Base-by-base conservation (phyloP, 441 rosid genomes). In the Syzygium syzygioides region DNA sequence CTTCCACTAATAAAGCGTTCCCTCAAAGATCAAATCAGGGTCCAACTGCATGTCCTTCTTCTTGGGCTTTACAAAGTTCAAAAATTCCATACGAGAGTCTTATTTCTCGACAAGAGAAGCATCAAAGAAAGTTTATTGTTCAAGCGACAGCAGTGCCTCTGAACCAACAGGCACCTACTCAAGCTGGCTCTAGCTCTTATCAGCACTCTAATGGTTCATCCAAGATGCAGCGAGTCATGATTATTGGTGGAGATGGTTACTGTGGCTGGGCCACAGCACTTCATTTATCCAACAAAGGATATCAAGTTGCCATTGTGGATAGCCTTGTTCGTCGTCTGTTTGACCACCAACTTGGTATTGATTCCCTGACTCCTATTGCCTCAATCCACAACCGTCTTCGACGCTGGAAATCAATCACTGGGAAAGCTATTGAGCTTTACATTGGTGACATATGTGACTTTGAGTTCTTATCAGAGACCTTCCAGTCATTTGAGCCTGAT, bases 261-360 rank as follows among this genome's bases (percentile, higher is more conserved):
- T 98, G 99, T 50, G 99, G 99, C 84, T 96, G 98, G 99, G 99
- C 99, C 50, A 98, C 99, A 66, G 99, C 99, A 48, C 98, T 98
- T 66, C 98, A 98, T 91, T 91, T 96, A 55, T 98, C 99, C 87
- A 95, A 93, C 86, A 96, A 93, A 92, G 97, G 96, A 68, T 96
- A 96, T 56, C 93, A 96, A 88, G 98, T 97, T 90, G 95, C 97
- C 50, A 94, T 96, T 53, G 98, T 94, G 80, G 98, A 98, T 88
- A 96, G 86, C 91, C 99, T 96, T 48, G 89, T 98, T 12, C 98
- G 98, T 26, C 98, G 98, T 79, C 96, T 94, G 64, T 96, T 98
- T 59, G 99, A 98, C 79, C 98, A 95, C 92, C 99, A 98, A 89
- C 97, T 98, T 45, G 98, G 97, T 89, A 95, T 98, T 79, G 97